Evolutionary conservation across 345 rosid species (phyloP), one percentile per base, ranked within the genome.

Genomic region (Linum tenue): DNA sequence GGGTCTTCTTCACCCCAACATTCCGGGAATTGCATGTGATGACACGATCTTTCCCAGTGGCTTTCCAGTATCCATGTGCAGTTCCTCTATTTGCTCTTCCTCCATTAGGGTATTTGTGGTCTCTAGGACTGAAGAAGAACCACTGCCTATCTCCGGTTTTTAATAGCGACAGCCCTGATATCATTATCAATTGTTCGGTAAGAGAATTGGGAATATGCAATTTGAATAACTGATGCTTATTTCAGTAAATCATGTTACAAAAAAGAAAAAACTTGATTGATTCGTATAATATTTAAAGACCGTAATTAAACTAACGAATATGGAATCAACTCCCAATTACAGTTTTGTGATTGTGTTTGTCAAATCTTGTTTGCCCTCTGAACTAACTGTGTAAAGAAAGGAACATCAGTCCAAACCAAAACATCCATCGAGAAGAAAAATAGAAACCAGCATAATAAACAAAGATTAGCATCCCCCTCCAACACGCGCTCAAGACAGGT

Each of bases 61-160:
- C 95, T 76, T 92, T 92, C 96, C 96, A 92, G 51, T 89, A 92
- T 65, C 98, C 96, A 31, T 67, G 57, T 0, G 68, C 67, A 5
- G 98, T 92, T 5, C 85, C 92, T 77, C 98, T 83, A 68, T 85
- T 92, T 61, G 92, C 78, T 74, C 98, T 83, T n/a, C 82, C 88
- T 62, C 86, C 97, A 76, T 89, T 87, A 12, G 98, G 97, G 76
- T 92, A 90, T 74, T 79, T 92, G 81, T 86, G 77, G 69, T 87
- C 95, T 69, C 92, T 89, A 1, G 89, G 84, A 75, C 84, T 86
- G 74, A 92, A 89, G 62, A 87, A 92, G 83, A 82, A 89, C 96
- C 96, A 92, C 50, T 89, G 98, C 74, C 98, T 82, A 73, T 92
- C 97, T 14, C 96, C 85, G 14, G 83, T 83, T 82, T 81, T 89